Evolutionary conservation across 176 grass and related monocot genomes (phyloP), one percentile per base, ranked within the genome.

Genomic region (Hyparrhenia diplandra): DNA sequence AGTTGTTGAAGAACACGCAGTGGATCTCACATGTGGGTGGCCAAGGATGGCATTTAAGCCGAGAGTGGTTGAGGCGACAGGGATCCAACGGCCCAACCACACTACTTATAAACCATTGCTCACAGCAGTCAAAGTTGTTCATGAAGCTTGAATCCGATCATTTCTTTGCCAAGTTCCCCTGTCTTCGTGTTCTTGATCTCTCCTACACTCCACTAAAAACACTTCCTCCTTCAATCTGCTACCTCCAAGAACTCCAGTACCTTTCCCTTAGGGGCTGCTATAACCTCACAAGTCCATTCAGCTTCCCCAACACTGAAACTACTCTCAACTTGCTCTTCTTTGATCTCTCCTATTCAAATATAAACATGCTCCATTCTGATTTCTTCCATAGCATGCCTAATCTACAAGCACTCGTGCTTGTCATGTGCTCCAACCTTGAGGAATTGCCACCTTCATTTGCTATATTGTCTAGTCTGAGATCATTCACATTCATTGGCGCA

Each of bases 251-350:
- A 7, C 59, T 86, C 11, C 31, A 4, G 0, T 13, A 67, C 32
- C 69, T 86, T 9, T 86, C 76, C 5, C 25, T 86, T 1, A 41
- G 27, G 54, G 84, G 84, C 3, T 86, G 84, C 6, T 4, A 3
- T 43, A 6, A n/a, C 13, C 52, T 76, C 21, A 25, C 2, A 27
- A 76, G 35, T 40, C 52, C 73, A 40, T 40, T 76, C 6, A 11
- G 34, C 32, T 75, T 75, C 0, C 20, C 51, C 0, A 13, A 27
- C 13, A 5, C 21, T 58, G 21, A 57, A 57, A 7, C 3, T 4
- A 57, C 13, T 0, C 1, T n/a, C 5, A 69, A 51, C 24, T 23
- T 80, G 31, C 2, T 61, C 0, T 10, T 6, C 8, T 73, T 82
- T 0, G 73, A 87, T 3, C 46, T 83, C 8, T 80, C 77, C 0